These are phyloP conservation scores for Sarcomyxa edulis DNA, from an alignment of 768 basidiomycete species.

Conservation along the genomic window DNA sequence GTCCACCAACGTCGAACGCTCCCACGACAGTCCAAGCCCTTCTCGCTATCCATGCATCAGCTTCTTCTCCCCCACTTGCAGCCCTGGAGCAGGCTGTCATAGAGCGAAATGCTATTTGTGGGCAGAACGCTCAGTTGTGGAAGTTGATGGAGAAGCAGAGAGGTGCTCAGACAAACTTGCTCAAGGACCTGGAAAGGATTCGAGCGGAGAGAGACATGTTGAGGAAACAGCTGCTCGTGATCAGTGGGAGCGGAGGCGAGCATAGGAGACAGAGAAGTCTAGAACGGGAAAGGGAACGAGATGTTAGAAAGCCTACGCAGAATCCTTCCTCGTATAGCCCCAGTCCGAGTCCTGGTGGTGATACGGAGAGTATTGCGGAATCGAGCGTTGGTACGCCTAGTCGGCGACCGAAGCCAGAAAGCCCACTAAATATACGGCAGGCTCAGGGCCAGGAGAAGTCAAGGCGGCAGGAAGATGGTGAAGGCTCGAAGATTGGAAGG, in stretches of 20 bases:
- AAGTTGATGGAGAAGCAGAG: constrained; percentile 93
- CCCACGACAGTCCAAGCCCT: constrained; percentile 47
- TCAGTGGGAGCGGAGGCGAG: constrained; percentile 16
- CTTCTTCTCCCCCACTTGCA: constrained; percentile 49
- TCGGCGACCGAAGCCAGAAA: too few species aligned
- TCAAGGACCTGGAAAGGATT: constrained; percentile 84
- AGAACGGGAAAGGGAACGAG: constrained; percentile 14
- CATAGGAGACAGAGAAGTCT: constrained; percentile 24
- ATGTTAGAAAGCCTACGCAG: too few species aligned
- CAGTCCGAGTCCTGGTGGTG: too few species aligned
- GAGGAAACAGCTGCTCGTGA: constrained; percentile 39
- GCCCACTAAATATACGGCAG: too few species aligned
- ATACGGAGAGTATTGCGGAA: too few species aligned
- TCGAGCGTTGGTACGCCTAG: too few species aligned
- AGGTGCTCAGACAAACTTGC: constrained; percentile 68
- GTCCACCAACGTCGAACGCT: constrained; percentile 29
- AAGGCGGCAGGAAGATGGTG: too few species aligned
- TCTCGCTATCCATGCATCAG: constrained; percentile 46
- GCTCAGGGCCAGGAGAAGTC: too few species aligned
- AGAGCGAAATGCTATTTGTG: constrained; percentile 75
- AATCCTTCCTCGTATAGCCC: too few species aligned
- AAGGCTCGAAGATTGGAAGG: too few species aligned
- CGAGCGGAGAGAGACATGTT: constrained; percentile 73
- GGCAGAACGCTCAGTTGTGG: constrained; percentile 91
- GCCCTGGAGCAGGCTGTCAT: constrained; percentile 75